These are phyloP conservation scores for Claviceps sp. DNA, from an alignment of 2,329 filamentous ascomycete genomes.

Conservation along the genomic window DNA sequence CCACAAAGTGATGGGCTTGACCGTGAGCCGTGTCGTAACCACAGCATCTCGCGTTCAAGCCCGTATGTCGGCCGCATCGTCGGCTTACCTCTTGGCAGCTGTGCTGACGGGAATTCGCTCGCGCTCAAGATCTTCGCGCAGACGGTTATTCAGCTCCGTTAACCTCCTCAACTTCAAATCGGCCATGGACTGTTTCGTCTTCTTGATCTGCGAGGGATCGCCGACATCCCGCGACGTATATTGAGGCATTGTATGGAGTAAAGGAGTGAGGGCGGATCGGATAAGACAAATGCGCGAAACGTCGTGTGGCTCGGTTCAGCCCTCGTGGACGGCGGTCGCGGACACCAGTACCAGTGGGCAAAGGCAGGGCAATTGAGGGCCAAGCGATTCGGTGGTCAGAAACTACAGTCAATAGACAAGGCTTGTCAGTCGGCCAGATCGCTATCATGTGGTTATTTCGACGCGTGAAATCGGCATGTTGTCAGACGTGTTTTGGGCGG, in stretches of 20 bases:
- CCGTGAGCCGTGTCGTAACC: too few relatives aligned
- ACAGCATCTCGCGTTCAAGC: neutral
- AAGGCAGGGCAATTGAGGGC: neutral
- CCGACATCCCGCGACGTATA: conserved; percentile 55
- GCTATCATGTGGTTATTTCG: neutral
- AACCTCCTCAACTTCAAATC: conserved; percentile 92
- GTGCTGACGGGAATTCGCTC: conserved; percentile 93
- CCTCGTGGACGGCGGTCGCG: neutral
- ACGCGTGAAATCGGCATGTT: too few relatives aligned
- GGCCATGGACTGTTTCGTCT: conserved; percentile 99
- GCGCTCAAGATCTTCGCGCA: conserved; percentile 91
- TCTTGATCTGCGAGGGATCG: conserved; percentile 59
- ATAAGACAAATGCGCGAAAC: neutral
- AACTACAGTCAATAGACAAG: neutral
- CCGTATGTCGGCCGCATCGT: neutral
- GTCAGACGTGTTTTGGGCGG: too few relatives aligned
- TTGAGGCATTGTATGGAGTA: conserved; percentile 41
- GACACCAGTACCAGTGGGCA: neutral
- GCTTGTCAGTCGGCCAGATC: neutral
- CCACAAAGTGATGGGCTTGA: too few relatives aligned
- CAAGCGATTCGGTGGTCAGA: neutral
- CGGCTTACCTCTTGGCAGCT: conserved; percentile 66
- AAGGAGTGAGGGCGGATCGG: neutral
- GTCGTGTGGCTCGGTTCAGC: neutral
- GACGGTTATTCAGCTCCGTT: conserved; percentile 90